Percentiles rank a stretch among this genome's conserved stretches.
These are phyloP conservation scores for Phialophora chinensis DNA, from an alignment of 2,329 filamentous ascomycete species.

Conservation along the genomic window DNA sequence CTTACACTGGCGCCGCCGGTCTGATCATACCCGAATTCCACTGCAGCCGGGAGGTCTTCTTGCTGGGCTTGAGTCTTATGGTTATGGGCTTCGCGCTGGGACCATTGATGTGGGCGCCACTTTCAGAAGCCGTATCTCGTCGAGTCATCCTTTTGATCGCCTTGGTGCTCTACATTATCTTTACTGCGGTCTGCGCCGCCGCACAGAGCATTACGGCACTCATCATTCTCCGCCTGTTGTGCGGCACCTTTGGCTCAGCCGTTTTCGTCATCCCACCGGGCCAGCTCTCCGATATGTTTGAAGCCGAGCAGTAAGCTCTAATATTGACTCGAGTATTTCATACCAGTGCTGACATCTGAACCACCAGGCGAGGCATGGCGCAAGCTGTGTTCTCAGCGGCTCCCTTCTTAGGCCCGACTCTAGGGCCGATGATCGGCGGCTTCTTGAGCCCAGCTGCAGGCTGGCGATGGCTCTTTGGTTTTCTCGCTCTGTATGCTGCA, in stretches of 20 bases:
- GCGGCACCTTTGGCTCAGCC: slow-evolving; percentile 46
- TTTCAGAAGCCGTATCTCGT: slow-evolving; percentile 42
- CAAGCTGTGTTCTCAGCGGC: slow-evolving; percentile 65
- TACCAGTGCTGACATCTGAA: not conserved
- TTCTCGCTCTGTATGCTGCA: slow-evolving; percentile 68
- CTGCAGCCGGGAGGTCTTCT: slow-evolving; percentile 53
- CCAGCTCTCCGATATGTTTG: slow-evolving; percentile 69
- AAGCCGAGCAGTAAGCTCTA: slow-evolving; percentile 52
- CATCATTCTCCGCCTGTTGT: slow-evolving; percentile 69
- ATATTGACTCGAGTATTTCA: not conserved
- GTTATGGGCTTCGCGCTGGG: slow-evolving; percentile 64
- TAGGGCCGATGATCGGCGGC: slow-evolving; percentile 61
- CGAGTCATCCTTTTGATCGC: slow-evolving; percentile 60
- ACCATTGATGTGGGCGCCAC: slow-evolving; percentile 58
- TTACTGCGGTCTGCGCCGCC: slow-evolving; percentile 67
- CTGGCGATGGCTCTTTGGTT: slow-evolving; percentile 72
- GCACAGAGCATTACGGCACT: slow-evolving; percentile 71
- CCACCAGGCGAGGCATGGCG: slow-evolving; percentile 61
- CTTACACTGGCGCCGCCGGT: slow-evolving; percentile 64
- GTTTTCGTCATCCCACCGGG: slow-evolving; percentile 73
- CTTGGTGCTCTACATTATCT: slow-evolving; percentile 67
- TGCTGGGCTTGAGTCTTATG: slow-evolving; percentile 56
- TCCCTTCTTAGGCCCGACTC: slow-evolving; percentile 58
- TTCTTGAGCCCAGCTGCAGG: slow-evolving; percentile 46
- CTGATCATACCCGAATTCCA: slow-evolving; percentile 59